A percentile compares a stretch with the other conserved stretches of the same genome.
Evolutionary conservation across 495 filamentous ascomycete species (phyloP).

Genomic region (Penicillium turbatum): DNA sequence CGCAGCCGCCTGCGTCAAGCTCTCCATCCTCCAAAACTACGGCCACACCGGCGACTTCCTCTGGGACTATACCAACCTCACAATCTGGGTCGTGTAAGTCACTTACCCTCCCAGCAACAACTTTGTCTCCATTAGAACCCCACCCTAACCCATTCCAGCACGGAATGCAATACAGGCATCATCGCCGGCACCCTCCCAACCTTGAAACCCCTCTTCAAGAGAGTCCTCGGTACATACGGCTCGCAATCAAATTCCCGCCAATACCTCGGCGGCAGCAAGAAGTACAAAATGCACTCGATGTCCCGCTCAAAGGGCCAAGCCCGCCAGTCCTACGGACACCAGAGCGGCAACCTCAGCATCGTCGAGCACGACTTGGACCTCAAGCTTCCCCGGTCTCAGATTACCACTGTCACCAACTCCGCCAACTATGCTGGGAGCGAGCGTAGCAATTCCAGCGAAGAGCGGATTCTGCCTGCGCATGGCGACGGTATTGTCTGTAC

Average conservation of each 20-base stretch:
- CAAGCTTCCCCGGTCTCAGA: neutral
- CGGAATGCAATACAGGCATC: constrained; percentile 40
- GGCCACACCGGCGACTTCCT: constrained; percentile 42
- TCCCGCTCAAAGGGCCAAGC: constrained; percentile 7
- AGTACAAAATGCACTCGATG: constrained; percentile 13
- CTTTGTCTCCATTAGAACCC: constrained; percentile 5
- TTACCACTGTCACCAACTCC: neutral
- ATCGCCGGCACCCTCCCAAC: constrained; percentile 42
- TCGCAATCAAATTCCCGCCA: constrained; percentile 16
- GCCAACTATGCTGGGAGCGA: constrained; percentile 1
- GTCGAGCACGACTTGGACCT: neutral
- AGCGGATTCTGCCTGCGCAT: constrained; percentile 13
- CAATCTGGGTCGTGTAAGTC: constrained; percentile 26
- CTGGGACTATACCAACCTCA: constrained; percentile 35
- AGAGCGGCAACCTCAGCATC: neutral
- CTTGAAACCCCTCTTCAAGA: constrained; percentile 40
- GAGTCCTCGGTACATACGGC: constrained; percentile 22
- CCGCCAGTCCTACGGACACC: neutral
- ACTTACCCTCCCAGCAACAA: neutral
- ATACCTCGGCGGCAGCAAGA: constrained; percentile 11
- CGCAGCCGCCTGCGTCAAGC: constrained; percentile 45
- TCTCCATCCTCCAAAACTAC: constrained; percentile 33
- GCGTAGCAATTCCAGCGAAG: constrained; percentile 19
- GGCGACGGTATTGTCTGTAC: constrained; percentile 18
- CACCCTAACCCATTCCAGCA: constrained; percentile 10